phyloP scores from a whole-genome alignment of 2,329 filamentous ascomycete genomes.

The Xenoacremonium recifei region DNA sequence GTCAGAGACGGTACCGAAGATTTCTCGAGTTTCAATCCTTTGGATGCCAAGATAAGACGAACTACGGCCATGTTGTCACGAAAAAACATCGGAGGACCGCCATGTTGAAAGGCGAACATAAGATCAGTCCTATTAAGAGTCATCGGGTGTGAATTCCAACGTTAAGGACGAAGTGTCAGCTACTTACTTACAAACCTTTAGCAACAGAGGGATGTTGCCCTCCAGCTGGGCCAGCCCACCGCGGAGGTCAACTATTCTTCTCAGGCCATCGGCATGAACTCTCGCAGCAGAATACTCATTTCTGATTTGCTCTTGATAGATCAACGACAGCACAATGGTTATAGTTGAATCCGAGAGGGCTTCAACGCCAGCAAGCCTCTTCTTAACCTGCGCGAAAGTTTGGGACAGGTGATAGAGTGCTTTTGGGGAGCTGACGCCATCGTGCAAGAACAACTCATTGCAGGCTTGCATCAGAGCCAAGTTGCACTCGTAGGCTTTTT shows the following conservation, averaged over 20 bases:
- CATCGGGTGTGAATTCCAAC: neutral
- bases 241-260: constrained; percentile 17
- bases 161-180: neutral
- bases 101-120: constrained; percentile 9
- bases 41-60: constrained; percentile 2
- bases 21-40: neutral
- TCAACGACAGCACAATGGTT: constrained; percentile 25
- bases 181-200: constrained; percentile 26
- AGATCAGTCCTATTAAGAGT: constrained; percentile 9
- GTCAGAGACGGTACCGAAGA: neutral
- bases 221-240: constrained; percentile 19
- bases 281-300: constrained; percentile 5
- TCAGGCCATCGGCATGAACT: constrained; percentile 17
- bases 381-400: constrained; percentile 19
- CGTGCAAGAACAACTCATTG: constrained; percentile 17
- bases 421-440: constrained; percentile 8
- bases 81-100: constrained; percentile 11
- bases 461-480: constrained; percentile 21
- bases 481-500: constrained; percentile 14
- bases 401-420: constrained; percentile 21
- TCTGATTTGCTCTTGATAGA: constrained; percentile 24
- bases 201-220: constrained; percentile 9
- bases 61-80: constrained; percentile 8
- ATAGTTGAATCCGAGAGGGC: constrained; percentile 26
- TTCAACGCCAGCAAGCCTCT: constrained; percentile 16